A percentile compares a stretch with the other conserved stretches of the same genome.
Conservation (phyloP, 139 green algal genomes). For the Chlorella sorokiniana region DNA sequence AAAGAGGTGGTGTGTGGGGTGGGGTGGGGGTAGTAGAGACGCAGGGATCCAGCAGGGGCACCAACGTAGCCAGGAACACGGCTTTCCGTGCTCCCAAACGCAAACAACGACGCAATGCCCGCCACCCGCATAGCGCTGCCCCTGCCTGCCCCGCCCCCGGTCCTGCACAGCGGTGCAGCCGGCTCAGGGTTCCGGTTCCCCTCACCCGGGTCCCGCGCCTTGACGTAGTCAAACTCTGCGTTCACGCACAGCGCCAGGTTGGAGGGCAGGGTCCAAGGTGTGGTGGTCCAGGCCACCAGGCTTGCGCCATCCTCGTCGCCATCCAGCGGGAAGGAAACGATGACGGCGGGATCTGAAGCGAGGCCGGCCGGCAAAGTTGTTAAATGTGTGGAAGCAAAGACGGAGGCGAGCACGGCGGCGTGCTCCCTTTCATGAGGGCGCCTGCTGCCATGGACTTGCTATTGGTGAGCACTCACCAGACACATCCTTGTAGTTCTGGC, state of each 20-base stretch:
- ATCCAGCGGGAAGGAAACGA: conserved; percentile 82
- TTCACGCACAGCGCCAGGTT: conserved; percentile 99
- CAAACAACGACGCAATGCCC: too few species aligned
- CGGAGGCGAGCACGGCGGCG: background rate
- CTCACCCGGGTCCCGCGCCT: conserved; percentile 52
- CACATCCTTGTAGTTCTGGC: conserved; percentile 98
- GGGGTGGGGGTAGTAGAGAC: too few species aligned
- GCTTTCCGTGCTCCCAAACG: too few species aligned
- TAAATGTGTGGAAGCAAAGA: background rate
- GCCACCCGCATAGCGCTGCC: too few species aligned
- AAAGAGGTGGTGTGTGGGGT: too few species aligned
- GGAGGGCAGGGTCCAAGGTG: conserved; percentile 97
- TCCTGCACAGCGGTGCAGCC: too few species aligned
- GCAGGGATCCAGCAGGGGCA: too few species aligned
- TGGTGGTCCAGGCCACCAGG: conserved; percentile 98
- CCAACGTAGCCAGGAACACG: too few species aligned
- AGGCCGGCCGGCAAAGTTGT: background rate
- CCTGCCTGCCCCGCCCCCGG: too few species aligned
- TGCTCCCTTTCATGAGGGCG: too few species aligned
- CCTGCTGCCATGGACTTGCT: background rate
- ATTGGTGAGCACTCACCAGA: conserved; percentile 35
- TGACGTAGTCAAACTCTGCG: conserved; percentile 89
- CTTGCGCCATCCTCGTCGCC: conserved; percentile 73
- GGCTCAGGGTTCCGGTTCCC: background rate
- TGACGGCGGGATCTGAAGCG: conserved; percentile 54